These are phyloP conservation scores for Alternaria panax DNA, from an alignment of 2,329 filamentous ascomycete genomes.

Conservation along the genomic window DNA sequence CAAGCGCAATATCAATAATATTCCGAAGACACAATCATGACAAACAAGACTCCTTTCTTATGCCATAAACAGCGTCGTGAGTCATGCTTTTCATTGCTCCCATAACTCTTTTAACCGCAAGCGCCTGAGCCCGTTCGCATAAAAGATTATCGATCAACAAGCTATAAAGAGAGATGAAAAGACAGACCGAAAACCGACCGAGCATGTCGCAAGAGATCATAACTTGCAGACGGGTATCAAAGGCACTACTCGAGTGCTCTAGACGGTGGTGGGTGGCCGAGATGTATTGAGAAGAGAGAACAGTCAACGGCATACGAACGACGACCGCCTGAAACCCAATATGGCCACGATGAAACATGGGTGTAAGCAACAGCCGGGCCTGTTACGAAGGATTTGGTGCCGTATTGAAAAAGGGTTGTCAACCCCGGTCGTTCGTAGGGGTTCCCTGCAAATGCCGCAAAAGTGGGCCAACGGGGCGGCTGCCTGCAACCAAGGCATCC, in stretches of 20 bases:
- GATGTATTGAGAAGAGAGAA: conserved; percentile 10
- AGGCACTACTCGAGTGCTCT: conserved; percentile 8
- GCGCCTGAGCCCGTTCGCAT: conserved; percentile 5
- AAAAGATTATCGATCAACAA: conserved; percentile 4
- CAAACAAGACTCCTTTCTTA: neutral
- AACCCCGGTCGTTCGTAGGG: conserved; percentile 45
- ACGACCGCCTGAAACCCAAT: conserved; percentile 36
- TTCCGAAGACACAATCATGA: conserved; percentile 14
- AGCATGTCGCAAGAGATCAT: conserved; percentile 24
- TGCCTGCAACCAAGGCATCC: conserved; percentile 35
- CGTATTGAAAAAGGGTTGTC: conserved; percentile 35
- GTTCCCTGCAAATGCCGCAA: conserved; percentile 44
- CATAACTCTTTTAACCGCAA: conserved; percentile 2
- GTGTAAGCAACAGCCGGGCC: conserved; percentile 23
- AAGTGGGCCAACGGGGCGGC: conserved; percentile 41
- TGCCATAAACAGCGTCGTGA: conserved; percentile 1
- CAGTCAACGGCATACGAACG: conserved; percentile 10
- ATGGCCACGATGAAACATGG: conserved; percentile 32
- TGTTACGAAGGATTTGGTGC: conserved; percentile 31
- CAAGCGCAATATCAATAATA: conserved; percentile 5
- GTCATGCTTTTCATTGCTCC: conserved; percentile 17
- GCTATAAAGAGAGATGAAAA: conserved; percentile 9
- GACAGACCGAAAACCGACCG: conserved; percentile 3
- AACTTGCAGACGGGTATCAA: conserved; percentile 29
- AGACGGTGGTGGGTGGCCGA: neutral